Conservation (phyloP, 225 moss, liverwort and hornwort genomes). For the Thuidium tamariscinum region DNA sequence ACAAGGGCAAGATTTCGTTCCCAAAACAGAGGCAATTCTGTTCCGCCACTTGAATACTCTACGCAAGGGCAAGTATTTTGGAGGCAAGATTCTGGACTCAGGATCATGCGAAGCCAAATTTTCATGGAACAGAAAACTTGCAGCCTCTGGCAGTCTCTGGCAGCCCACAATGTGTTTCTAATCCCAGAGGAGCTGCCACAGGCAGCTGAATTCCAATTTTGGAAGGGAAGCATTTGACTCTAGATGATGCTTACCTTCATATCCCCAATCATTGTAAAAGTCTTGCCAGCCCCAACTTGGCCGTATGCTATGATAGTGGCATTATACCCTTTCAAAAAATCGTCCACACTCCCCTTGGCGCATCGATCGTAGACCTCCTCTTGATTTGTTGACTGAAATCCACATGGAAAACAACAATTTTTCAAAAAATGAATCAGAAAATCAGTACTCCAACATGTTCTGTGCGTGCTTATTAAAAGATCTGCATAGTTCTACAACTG, state of each 20-base stretch:
- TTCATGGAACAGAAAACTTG: not conserved
- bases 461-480: not conserved
- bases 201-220: not conserved
- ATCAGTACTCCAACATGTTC: not conserved
- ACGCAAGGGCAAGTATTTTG: not conserved
- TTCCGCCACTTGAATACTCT: not conserved
- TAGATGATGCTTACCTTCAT: conserved; percentile 54
- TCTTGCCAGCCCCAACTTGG: conserved; percentile 93
- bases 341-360: conserved; percentile 68
- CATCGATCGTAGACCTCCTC: conserved; percentile 57
- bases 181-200: not conserved
- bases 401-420: not conserved
- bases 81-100: not conserved
- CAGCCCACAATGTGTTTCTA: not conserved
- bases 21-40: not conserved
- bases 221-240: not conserved
- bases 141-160: not conserved
- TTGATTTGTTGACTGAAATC: conserved; percentile 58
- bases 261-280: conserved; percentile 92
- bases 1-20: not conserved
- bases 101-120: not conserved
- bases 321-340: conserved; percentile 71
- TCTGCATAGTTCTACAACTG: not conserved
- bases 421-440: not conserved
- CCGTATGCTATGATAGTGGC: conserved; percentile 86